Base-by-base conservation (phyloP, 192 early-diverging fungal genomes). In the Lobosporangium transversale region DNA sequence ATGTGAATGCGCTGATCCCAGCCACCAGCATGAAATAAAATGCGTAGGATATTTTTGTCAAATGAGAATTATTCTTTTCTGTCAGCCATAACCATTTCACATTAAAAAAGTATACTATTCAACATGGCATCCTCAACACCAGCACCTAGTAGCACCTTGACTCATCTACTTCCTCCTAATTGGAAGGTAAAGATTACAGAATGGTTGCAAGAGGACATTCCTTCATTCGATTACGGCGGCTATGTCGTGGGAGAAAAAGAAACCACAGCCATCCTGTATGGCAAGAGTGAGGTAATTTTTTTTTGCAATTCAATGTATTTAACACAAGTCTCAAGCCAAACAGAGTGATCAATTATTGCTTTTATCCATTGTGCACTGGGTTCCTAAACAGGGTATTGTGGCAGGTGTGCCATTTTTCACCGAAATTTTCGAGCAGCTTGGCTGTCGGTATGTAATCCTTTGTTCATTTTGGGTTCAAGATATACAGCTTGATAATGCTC, bases 221-320 rank as follows among this genome's bases (percentile, higher is more conserved):
- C 97, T 7, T 95, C 94, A 18, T 97, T 99, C 78, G 97, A 99
- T 80, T 97, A 95, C 76, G 97, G 97, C 33, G 97, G 97, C 55
- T 97, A 89, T 63, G 97, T 99, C 24, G 97, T 99, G 26, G 95
- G 96, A 62, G 92, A 96, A 68, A 84, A 87, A 15, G 87, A 88
- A 9, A 88, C 97, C 71, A 80, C 80, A 12, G 97, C 96, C 11
- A 86, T 92, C 20, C 83, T 99, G 12, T 96, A 86, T 67, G 93
- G 94, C 70, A 99, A 99, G 79, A 87, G 91, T 24, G 73, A 71
- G 56, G 81, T 82, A 64, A 18, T 37, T 20, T 6, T 12, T 37
- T 12, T 32, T 37, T 30, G 17, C 23, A 26, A 14, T 24, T 20
- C 49, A 20, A 62, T 62, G 24, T 50, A 21, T 14, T 29, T 10